Evolutionary conservation across 1,139 yeast genomes (phyloP).

Genomic region (Suhomyces bribrorum): DNA sequence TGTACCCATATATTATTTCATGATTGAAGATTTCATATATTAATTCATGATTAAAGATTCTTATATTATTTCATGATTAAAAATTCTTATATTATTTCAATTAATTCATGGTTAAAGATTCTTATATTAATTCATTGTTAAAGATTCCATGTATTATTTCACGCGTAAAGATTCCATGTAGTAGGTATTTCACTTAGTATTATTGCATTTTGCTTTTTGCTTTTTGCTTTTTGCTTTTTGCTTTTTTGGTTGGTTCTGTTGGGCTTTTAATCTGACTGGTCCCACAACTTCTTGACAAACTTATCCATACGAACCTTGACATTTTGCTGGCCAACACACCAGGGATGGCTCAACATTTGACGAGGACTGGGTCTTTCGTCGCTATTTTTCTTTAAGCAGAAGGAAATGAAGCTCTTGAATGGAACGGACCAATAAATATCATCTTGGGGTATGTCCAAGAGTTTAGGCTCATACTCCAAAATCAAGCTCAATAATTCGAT

Average conservation of each 20-base stretch:
- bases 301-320: constrained; percentile 82
- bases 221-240: no score
- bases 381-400: constrained; percentile 80
- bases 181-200: no score
- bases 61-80: no score
- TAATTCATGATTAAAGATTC: no score
- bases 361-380: constrained; percentile 85
- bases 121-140: no score
- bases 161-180: no score
- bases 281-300: constrained; percentile 84
- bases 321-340: constrained; percentile 76
- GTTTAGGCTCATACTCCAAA: constrained; percentile 75
- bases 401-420: constrained; percentile 78
- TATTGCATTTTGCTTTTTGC: neutral
- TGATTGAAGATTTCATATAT: no score
- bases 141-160: no score
- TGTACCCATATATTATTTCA: no score
- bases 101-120: no score
- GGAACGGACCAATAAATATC: constrained; percentile 81
- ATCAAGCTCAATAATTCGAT: constrained; percentile 83
- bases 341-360: constrained; percentile 89
- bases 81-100: no score
- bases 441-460: constrained; percentile 74
- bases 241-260: neutral
- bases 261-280: constrained; percentile 16